Conservation (phyloP, 2,329 filamentous ascomycete species). For the Sporothrix phasma region DNA sequence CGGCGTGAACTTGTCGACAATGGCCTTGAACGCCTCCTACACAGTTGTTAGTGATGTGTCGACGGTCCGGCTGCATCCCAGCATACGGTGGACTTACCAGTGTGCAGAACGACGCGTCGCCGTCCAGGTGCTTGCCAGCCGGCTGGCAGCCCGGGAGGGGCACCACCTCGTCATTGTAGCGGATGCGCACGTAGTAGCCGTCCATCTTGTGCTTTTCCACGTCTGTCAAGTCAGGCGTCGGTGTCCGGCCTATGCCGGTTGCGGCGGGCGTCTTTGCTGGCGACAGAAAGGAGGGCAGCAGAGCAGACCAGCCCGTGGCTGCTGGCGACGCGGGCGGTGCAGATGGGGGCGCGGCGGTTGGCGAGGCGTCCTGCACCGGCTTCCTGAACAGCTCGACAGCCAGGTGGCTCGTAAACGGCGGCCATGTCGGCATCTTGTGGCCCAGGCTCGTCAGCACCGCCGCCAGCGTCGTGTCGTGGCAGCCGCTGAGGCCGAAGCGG, state of each 20-base stretch:
- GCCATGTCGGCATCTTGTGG: conserved; percentile 67
- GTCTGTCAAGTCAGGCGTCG: conserved; percentile 43
- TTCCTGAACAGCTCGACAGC: conserved; percentile 81
- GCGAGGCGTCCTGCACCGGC: conserved; percentile 12
- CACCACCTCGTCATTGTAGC: conserved; percentile 82
- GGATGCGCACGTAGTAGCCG: conserved; percentile 76
- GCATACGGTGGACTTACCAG: conserved; percentile 43
- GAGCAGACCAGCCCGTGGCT: conserved; percentile 20
- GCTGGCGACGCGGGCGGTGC: conserved; percentile 9
- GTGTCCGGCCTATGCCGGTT: conserved; percentile 50
- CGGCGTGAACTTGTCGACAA: conserved; percentile 86
- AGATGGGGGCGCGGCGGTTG: conserved; percentile 20
- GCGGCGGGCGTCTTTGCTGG: conserved; percentile 19
- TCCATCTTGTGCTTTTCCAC: conserved; percentile 51
- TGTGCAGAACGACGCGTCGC: conserved; percentile 84
- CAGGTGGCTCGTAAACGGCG: conserved; percentile 85
- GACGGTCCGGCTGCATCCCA: neutral
- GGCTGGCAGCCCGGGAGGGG: conserved; percentile 70
- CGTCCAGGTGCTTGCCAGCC: conserved; percentile 71
- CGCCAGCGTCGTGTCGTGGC: conserved; percentile 89
- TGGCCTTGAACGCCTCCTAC: conserved; percentile 78
- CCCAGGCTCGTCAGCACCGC: conserved; percentile 68
- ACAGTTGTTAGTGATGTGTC: conserved; percentile 3
- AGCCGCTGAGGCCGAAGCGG: conserved; percentile 72
- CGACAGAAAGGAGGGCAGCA: conserved; percentile 27